phyloP scores from a whole-genome alignment of 495 filamentous ascomycete species.

The Parathielavia hyrcaniae region DNA sequence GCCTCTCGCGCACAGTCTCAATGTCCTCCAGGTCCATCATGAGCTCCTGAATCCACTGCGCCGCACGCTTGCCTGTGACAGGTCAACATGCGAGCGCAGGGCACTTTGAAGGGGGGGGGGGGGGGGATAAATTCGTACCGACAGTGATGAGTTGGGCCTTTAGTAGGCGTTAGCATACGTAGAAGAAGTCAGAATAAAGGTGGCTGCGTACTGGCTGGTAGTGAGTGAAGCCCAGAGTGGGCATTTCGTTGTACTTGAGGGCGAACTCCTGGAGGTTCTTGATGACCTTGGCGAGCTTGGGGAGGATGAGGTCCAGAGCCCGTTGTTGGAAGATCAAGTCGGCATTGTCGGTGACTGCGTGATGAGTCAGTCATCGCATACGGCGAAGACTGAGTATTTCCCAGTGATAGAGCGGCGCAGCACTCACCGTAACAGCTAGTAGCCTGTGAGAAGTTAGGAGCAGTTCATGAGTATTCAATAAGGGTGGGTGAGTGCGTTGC shows the following conservation, averaged over 20 bases:
- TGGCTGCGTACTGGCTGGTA: constrained; percentile 46
- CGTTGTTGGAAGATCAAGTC: constrained; percentile 80
- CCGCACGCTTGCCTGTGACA: constrained; percentile 49
- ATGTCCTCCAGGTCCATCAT: constrained; percentile 81
- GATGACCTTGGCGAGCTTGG: constrained; percentile 81
- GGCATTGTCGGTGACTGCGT: constrained; percentile 67
- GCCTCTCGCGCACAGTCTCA: constrained; percentile 62
- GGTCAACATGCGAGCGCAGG: background rate
- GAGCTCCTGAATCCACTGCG: constrained; percentile 83
- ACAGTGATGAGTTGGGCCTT: constrained; percentile 60
- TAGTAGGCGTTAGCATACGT: background rate
- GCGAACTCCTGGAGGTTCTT: constrained; percentile 74
- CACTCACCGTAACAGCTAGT: constrained; percentile 34
- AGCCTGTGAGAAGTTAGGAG: constrained; percentile 14
- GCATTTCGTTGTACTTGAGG: constrained; percentile 59
- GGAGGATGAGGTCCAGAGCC: constrained; percentile 67
- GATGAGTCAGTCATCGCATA: constrained; percentile 1
- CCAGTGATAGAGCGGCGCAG: too few relatives aligned
- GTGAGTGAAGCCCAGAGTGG: constrained; percentile 78
- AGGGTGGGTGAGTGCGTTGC: background rate
- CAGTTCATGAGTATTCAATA: background rate
- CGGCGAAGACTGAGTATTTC: constrained; percentile 1
- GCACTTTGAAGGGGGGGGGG: background rate
- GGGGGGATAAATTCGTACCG: constrained; percentile 31
- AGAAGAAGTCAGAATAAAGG: background rate